These are phyloP conservation scores for Tulasnella sp. DNA, from an alignment of 768 basidiomycete genomes.

Conservation along the genomic window DNA sequence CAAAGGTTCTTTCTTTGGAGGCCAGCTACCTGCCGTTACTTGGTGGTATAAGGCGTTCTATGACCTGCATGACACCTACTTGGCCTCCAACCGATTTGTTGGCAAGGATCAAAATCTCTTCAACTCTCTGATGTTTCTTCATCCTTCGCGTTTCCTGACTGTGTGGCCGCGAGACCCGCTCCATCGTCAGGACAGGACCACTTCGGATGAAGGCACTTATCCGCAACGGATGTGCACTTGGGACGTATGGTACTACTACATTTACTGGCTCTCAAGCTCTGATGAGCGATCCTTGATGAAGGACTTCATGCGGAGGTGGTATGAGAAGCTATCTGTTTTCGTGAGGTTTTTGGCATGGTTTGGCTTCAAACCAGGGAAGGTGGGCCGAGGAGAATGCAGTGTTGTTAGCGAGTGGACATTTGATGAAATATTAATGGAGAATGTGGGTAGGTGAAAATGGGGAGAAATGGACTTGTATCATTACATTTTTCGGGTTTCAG, in stretches of 20 bases:
- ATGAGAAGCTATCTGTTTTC: not conserved
- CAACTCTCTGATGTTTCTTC: slow-evolving; percentile 35
- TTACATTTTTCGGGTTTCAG: too few relatives aligned
- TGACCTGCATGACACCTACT: slow-evolving; percentile 40
- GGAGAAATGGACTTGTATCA: too few relatives aligned
- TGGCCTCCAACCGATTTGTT: slow-evolving; percentile 36
- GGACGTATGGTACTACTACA: slow-evolving; percentile 38
- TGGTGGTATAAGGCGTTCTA: slow-evolving; percentile 39
- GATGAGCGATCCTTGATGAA: slow-evolving; percentile 20
- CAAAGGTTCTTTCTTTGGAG: slow-evolving; percentile 48
- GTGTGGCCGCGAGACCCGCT: slow-evolving; percentile 28
- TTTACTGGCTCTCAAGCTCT: slow-evolving; percentile 34
- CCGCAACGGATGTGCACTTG: slow-evolving; percentile 24
- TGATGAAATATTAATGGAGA: slow-evolving; percentile 3
- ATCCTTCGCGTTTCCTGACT: slow-evolving; percentile 34
- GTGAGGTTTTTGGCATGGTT: not conserved
- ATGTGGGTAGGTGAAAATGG: not conserved
- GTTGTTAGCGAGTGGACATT: slow-evolving; percentile 7
- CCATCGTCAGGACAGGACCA: slow-evolving; percentile 11
- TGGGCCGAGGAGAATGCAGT: not conserved
- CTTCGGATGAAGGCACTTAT: slow-evolving; percentile 10
- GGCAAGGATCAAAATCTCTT: slow-evolving; percentile 47
- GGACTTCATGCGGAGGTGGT: slow-evolving; percentile 3
- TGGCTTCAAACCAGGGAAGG: not conserved
- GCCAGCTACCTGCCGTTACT: slow-evolving; percentile 31